These are phyloP conservation scores for Waltergamsia citrina DNA, from an alignment of 2,329 filamentous ascomycete genomes.

Conservation along the genomic window DNA sequence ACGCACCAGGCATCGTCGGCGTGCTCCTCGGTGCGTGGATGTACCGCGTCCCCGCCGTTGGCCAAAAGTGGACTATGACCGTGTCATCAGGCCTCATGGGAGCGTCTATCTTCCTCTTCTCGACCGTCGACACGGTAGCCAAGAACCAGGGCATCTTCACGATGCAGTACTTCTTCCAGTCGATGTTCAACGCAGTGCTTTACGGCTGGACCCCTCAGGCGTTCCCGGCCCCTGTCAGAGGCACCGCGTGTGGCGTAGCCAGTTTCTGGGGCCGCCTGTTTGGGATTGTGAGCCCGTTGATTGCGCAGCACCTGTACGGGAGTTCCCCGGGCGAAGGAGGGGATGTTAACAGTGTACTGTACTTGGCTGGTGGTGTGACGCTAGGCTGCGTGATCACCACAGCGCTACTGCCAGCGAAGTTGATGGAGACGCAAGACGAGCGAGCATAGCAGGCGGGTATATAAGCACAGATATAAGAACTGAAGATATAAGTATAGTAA, in stretches of 20 bases:
- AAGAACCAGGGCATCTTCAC: constrained; percentile 27
- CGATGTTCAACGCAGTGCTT: constrained; percentile 23
- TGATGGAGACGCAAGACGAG: constrained; percentile 24
- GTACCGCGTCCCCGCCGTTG: constrained; percentile 24
- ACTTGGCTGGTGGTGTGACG: constrained; percentile 44
- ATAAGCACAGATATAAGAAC: no score
- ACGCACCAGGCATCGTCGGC: constrained; percentile 39
- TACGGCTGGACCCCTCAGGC: constrained; percentile 45
- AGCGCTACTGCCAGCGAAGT: constrained; percentile 31
- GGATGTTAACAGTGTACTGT: constrained; percentile 39
- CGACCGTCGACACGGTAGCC: constrained; percentile 25
- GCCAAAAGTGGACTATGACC: constrained; percentile 31
- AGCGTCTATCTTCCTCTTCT: constrained; percentile 35
- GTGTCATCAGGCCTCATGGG: constrained; percentile 34
- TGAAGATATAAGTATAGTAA: no score
- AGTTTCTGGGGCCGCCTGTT: constrained; percentile 50
- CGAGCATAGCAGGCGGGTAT: constrained; percentile 7
- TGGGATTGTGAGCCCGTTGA: constrained; percentile 47
- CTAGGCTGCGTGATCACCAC: constrained; percentile 41
- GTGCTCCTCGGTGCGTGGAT: constrained; percentile 36
- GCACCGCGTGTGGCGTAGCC: constrained; percentile 46
- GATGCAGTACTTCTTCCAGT: constrained; percentile 34
- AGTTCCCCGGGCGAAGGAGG: constrained; percentile 15
- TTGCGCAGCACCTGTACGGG: constrained; percentile 35
- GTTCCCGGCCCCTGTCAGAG: constrained; percentile 44